Base-by-base conservation (phyloP, 1,284 basidiomycete species). In the Tausonia pullulans region DNA sequence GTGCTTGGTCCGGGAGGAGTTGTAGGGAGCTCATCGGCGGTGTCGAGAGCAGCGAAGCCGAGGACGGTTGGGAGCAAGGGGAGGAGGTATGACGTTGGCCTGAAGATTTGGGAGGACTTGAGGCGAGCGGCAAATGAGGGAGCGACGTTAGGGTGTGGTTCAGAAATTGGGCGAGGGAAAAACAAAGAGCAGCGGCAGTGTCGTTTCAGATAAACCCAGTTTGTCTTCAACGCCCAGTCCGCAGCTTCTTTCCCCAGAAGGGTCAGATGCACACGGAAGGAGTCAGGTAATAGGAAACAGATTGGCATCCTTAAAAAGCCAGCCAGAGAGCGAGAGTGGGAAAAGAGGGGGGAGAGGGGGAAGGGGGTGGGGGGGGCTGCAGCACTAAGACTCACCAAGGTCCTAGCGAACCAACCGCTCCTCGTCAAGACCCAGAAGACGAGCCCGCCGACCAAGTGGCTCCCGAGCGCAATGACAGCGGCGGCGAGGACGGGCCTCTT, bases 391-490 rank as follows among this genome's bases (percentile, higher is more conserved):
- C 70, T 51, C 48, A 70, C 69, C 44, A 61, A 58, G 9, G 70
- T 60, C 8, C 13, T 44, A 1, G 48, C 43, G 43, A 60, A 60
- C 39, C 68, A 68, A 39, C 68, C 67, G 1, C 65, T 39, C 8
- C 56, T 39, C 0, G 60, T 63, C 9, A 69, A 43, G 0, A 66
- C 45, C 49, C 55, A 60, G 1, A 71, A 60, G 52, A 62, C 52
- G 11, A 63, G 13, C 3, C 56, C 65, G 0, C 69, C 70, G 5
- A 69, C 54, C 5, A 61, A 46, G 49, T 71, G 70, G 3, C 69
- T 68, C 5, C 49, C 55, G 10, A 79, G 69, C 74, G 89, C 81
- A 48, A 84, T 78, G 3, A 72, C 67, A n/a, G 87, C 70, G 0
- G 80, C 81, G 58, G 75, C 73, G 13, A 85, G 69, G 0, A 87